Evolutionary conservation across 257 asterid genomes (phyloP), one percentile per base, ranked within the genome.

Genomic region (Knoxia roxburghii): DNA sequence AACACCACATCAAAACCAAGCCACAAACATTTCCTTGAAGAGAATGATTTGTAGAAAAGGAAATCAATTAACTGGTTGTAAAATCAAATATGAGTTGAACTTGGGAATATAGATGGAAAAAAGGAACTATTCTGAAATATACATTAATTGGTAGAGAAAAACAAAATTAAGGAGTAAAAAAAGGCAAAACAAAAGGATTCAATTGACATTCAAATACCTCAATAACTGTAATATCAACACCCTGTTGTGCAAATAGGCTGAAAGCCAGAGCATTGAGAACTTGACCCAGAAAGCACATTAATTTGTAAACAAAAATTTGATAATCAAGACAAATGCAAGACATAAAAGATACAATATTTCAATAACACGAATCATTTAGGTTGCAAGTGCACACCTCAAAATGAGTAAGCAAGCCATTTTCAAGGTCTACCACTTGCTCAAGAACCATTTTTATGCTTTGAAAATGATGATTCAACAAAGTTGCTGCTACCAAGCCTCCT

Each of bases 221-320:
- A 59, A 93, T 77, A 33, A 93, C 95, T 63, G 95, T 95, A 78
- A 93, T 73, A n/a, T 93, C 90, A 73, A 91, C 88, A 64, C 73
- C 86, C 79, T 79, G 95, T 76, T 79, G 84, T 13, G 96, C 94
- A 80, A 93, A 93, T 56, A 93, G 76, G 75, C 95, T 86, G 88
- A 88, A 85, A 2, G 97, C 95, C 46, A 88, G 49, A 64, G 99
- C 97, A 50, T 96, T 93, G 72, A 93, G 78, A 80, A 90, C 90
- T 97, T 93, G 66, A 40, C 43, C 65, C 27, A 79, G 63, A 75
- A 60, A 72, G 39, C 68, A 57, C 9, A 21, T 71, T 62, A 61
- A 61, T 43, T 43, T 39, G 55, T 46, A 55, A 48, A 41, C 35
- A 65, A 29, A 21, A 29, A 39, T 30, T 35, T 49, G 37, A 66